Percentiles rank a stretch among this genome's conserved stretches.
Conservation (phyloP, 305 asterid species). For the Rubia balearica region DNA sequence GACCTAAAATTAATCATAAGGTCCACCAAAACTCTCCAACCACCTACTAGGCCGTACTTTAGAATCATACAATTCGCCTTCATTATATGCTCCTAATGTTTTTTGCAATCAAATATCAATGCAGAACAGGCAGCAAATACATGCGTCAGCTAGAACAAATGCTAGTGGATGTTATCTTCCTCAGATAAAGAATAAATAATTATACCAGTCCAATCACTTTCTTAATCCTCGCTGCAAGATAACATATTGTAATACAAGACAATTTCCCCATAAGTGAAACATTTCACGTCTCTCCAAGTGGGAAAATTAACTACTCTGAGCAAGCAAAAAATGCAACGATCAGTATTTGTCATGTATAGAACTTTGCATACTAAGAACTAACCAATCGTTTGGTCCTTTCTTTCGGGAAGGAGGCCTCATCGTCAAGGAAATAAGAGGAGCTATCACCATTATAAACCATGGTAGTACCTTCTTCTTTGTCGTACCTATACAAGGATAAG, state of each 20-base stretch:
- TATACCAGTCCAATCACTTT: not conserved
- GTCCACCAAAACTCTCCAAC: too few relatives aligned
- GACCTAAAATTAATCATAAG: too few relatives aligned
- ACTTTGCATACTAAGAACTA: conserved; percentile 3
- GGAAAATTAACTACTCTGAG: too few relatives aligned
- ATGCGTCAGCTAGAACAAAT: too few relatives aligned
- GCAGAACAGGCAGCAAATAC: too few relatives aligned
- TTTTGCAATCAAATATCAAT: too few relatives aligned
- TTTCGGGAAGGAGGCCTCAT: conserved; percentile 87
- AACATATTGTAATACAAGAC: not conserved
- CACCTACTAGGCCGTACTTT: too few relatives aligned
- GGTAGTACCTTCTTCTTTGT: conserved; percentile 85
- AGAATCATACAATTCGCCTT: too few relatives aligned
- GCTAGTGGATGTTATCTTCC: too few relatives aligned
- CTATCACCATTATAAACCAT: conserved; percentile 47
- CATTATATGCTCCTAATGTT: too few relatives aligned
- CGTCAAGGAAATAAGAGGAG: conserved; percentile 75
- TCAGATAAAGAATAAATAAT: too few relatives aligned
- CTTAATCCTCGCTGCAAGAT: not conserved
- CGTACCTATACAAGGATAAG: conserved; percentile 61
- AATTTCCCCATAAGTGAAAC: not conserved
- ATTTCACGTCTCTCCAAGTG: not conserved
- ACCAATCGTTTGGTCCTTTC: conserved; percentile 87
- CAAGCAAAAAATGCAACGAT: not conserved
- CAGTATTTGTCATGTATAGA: not conserved